phyloP scores from a whole-genome alignment of 345 rosid genomes.

The Orychophragmus violaceus region DNA sequence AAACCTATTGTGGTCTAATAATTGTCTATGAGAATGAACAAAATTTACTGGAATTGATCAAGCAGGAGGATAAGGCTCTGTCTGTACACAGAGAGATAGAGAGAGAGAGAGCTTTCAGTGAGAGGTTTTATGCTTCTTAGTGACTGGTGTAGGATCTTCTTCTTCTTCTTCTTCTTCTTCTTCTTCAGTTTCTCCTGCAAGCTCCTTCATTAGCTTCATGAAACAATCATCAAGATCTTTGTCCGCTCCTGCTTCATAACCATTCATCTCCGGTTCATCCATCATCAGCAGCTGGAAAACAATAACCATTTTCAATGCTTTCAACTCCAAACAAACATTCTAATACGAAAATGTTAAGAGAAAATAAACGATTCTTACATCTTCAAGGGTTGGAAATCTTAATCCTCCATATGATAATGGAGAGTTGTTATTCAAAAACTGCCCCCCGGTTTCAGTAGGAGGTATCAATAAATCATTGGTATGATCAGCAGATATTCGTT shows the following conservation, averaged over 20 bases:
- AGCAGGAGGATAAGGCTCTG: conserved; percentile 2
- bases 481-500: conserved; percentile 27
- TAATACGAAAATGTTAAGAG: neutral
- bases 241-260: neutral
- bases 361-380: conserved; percentile 18
- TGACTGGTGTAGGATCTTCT: conserved; percentile 16
- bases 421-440: conserved; percentile 23
- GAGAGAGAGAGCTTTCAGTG: conserved; percentile 17
- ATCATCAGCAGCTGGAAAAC: conserved; percentile 14
- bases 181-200: conserved; percentile 2
- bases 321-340: neutral
- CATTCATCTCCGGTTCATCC: conserved; percentile 22
- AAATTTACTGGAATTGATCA: conserved; percentile 15
- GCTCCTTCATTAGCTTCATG: conserved; percentile 18
- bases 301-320: neutral
- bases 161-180: conserved; percentile 8
- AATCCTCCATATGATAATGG: conserved; percentile 28
- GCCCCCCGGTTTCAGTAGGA: conserved; percentile 10
- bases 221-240: conserved; percentile 4
- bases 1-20: conserved; percentile 16
- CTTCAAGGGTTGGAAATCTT: conserved; percentile 20
- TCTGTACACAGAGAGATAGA: conserved; percentile 20
- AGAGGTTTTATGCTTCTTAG: conserved; percentile 19
- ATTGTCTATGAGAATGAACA: neutral
- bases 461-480: conserved; percentile 10